Base-by-base conservation (phyloP, 2,329 filamentous ascomycete species). In the Chaetomiaceae sp. region DNA sequence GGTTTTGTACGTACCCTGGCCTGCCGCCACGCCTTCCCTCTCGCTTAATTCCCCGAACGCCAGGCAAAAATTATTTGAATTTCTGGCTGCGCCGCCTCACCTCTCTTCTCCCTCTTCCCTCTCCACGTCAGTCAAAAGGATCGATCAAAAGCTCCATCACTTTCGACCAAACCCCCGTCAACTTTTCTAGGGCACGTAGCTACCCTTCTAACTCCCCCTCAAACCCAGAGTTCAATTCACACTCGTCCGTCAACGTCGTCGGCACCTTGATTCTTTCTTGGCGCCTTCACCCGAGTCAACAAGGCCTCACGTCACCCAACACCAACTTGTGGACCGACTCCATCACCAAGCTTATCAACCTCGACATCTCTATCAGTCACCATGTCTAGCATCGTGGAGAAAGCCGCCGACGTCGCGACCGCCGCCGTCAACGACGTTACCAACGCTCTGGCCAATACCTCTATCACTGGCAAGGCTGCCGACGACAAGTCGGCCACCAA, bases 351-450 rank as follows among this genome's bases (percentile, higher is more conserved):
- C 27, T 40, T 60, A 49, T 55, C 58, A 56, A 59, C 39, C 47
- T 70, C 62, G 61, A 64, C 62, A 62, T 60, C 59, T 50, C 42
- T 54, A 61, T 68, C 66, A 70, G 67, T 74, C 76, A 89, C 75
- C 73, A 97, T 97, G 92, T 95, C 91, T 87, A 77, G 81, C 78
- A 70, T 76, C 72, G 79, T 81, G 77, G 86, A 89, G 73, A 85
- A 86, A 72, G 76, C 82, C 73, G 62, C 70, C 66, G 75, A 80
- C 64, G 72, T 73, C 61, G 63, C 65, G 69, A 73, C 81, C 73
- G 78, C 80, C 73, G 79, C 76, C 76, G 82, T 89, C 78, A 85
- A 87, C 75, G 84, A 87, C 80, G 81, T 86, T 79, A 84, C 86
- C 77, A 78, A 78, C 68, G 69, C 79, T 81, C 76, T 82, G 81